These are phyloP conservation scores for Salicornia ramosissima DNA, from an alignment of 148 eudicot genomes.

Conservation along the genomic window DNA sequence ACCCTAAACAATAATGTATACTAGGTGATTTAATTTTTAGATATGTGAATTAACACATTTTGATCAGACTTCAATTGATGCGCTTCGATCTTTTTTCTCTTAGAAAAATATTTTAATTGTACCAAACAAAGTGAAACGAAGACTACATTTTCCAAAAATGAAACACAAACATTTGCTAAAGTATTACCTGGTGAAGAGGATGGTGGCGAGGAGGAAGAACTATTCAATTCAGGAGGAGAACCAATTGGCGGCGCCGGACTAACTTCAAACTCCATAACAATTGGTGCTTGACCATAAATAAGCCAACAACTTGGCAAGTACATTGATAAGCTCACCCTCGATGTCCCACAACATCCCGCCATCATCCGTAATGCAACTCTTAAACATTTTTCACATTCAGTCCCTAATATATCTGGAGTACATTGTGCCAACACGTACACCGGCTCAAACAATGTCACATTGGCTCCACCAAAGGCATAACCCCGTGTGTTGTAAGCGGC, in stretches of 20 bases:
- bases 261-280: not conserved
- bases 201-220: not conserved
- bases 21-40: no score
- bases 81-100: no score
- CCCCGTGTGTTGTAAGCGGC: not conserved
- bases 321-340: not conserved
- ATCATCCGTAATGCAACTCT: not conserved
- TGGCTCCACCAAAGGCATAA: conserved; percentile 4
- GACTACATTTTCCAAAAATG: no score
- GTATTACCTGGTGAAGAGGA: no score
- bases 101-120: no score
- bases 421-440: conserved; percentile 20
- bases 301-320: conserved; percentile 20
- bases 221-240: not conserved
- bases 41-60: no score
- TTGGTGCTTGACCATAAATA: conserved; percentile 2
- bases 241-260: not conserved
- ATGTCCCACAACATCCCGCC: conserved; percentile 15
- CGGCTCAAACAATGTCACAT: not conserved
- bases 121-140: no score
- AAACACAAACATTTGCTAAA: no score
- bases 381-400: conserved; percentile 8
- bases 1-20: no score
- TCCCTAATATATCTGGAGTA: conserved; percentile 16
- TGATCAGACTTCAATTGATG: no score